Evolutionary conservation across 2,329 filamentous ascomycete species (phyloP).

Genomic region (Ophiobolus disseminans): DNA sequence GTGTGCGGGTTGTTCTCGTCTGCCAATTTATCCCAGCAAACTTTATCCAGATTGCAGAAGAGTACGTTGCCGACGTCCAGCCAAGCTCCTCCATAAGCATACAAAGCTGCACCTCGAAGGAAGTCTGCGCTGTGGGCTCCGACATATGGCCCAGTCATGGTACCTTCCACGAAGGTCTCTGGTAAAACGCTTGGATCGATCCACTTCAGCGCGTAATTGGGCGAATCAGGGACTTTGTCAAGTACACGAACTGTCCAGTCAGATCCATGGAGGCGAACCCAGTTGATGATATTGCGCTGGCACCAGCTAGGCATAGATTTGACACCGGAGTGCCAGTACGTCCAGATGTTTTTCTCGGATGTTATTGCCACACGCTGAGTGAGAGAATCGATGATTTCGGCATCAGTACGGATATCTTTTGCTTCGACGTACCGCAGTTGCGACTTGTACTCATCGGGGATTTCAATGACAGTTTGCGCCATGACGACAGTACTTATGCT

Average conservation of each 20-base stretch:
- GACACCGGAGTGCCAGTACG: conserved; percentile 51
- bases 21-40: conserved; percentile 50
- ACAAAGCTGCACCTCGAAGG: conserved; percentile 53
- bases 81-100: conserved; percentile 51
- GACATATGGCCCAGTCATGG: conserved; percentile 54
- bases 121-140: conserved; percentile 58
- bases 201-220: conserved; percentile 50
- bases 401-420: conserved; percentile 2
- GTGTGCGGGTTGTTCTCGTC: conserved; percentile 47
- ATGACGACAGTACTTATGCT: conserved; percentile 6
- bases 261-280: conserved; percentile 50
- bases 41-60: conserved; percentile 47
- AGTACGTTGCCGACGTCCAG: conserved; percentile 53
- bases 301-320: conserved; percentile 49
- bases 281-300: conserved; percentile 51
- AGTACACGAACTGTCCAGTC: conserved; percentile 54
- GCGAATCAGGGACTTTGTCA: conserved; percentile 47
- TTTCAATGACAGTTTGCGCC: conserved; percentile 3
- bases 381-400: neutral
- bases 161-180: conserved; percentile 52
- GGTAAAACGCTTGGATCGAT: conserved; percentile 43
- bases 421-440: conserved; percentile 19
- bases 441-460: conserved; percentile 23
- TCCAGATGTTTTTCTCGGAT: conserved; percentile 53
- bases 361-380: conserved; percentile 30